Evolutionary conservation across 2,329 filamentous ascomycete genomes (phyloP), one percentile per base, ranked within the genome.

Genomic region (Hymenoscyphus albidus): DNA sequence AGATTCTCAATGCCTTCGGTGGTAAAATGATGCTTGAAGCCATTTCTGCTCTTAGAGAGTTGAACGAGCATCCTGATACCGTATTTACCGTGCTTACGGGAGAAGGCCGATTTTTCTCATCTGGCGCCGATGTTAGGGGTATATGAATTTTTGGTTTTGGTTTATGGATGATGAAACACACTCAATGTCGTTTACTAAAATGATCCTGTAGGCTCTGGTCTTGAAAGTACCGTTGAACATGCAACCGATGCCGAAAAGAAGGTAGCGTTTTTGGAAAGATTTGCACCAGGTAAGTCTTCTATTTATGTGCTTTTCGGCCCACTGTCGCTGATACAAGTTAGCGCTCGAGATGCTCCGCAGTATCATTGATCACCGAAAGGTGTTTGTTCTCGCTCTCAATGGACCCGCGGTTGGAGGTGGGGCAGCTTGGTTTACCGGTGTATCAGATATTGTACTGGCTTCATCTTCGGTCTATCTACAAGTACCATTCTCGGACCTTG

Each of bases 71-170:
- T 67, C 80, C 80, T 2, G 76, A 79, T 48, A 83, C 81, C 5
- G 71, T 82, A 14, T 82, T 83, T 69, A 83, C 81, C 1, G 80
- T 83, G 1, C 67, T 82, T 12, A 83, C 80, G 0, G 81, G 81
- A 18, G 80, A 81, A 67, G 81, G 81, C 1, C 74, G 80, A 12
- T 83, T 82, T 71, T 83, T 83, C 69, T 80, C 77, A 22, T 78
- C 80, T 0, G 81, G 81, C 18, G 80, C 81, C 18, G 80, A 83
- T 74, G 78, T 83, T 1, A 78, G 75, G 69, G 76, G 78, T 73
- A 67, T 22, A 69, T 59, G 35, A 32, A 57, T 14, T 27, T 54
- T 4, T 22, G 13, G n/a, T 22, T 54, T 22, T 4, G 48, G 48
- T 6, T 51, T 27, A 10, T 51, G 44, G n/a, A 22, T 22, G 48